A percentile compares a stretch with the other conserved stretches of the same genome.
Conservation (phyloP, 352 stramenopile species). For the Peronosclerospora sorghi region DNA sequence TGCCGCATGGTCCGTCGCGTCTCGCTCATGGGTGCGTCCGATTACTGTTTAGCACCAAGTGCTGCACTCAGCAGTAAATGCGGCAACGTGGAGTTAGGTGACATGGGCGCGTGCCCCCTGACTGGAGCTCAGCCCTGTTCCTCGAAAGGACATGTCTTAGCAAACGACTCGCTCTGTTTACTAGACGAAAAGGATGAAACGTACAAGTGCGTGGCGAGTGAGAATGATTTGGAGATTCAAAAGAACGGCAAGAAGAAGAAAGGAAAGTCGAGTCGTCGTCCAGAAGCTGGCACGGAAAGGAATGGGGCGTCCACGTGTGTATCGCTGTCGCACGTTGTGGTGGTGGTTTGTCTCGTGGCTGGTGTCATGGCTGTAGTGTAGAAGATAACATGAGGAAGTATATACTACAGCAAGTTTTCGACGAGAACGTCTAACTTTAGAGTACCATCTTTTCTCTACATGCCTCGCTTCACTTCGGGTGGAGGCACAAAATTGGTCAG, state of each 20-base stretch:
- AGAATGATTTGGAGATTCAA: slow-evolving; percentile 51
- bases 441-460: background rate
- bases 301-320: slow-evolving; percentile 3
- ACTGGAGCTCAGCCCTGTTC: slow-evolving; percentile 45
- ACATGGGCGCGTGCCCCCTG: slow-evolving; percentile 44
- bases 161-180: slow-evolving; percentile 47
- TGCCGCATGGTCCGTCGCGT: slow-evolving; percentile 34
- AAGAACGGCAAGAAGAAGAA: slow-evolving; percentile 40
- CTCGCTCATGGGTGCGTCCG: slow-evolving; percentile 58
- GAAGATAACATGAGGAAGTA: background rate
- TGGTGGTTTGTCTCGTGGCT: slow-evolving; percentile 14
- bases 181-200: slow-evolving; percentile 49
- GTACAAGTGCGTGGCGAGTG: slow-evolving; percentile 66
- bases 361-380: slow-evolving; percentile 20
- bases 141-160: slow-evolving; percentile 41
- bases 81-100: slow-evolving; percentile 37
- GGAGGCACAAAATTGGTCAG: slow-evolving; percentile 54
- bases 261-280: slow-evolving; percentile 11
- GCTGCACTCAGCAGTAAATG: slow-evolving; percentile 50
- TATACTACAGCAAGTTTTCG: background rate
- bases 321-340: slow-evolving; percentile 10
- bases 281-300: slow-evolving; percentile 9
- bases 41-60: slow-evolving; percentile 48
- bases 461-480: slow-evolving; percentile 23
- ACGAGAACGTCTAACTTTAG: background rate